Base-by-base conservation (phyloP, 805 yeast genomes). In the Nakazawaea anatomiae region DNA sequence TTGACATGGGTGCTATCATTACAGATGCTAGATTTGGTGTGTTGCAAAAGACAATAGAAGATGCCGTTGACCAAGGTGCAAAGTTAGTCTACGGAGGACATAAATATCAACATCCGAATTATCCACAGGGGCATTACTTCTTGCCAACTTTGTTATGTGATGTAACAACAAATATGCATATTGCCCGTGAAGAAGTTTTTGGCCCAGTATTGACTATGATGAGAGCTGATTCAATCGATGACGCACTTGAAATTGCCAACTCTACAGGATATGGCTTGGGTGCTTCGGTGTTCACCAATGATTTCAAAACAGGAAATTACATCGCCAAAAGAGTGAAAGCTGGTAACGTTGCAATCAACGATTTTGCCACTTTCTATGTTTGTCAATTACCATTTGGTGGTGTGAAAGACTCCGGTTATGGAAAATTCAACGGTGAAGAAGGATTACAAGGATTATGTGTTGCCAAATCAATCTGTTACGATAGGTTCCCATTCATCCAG, bases 381-480 rank as follows among this genome's bases (percentile, higher is more conserved):
- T 91, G 97, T 58, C 99, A 94, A 69, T 74, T 94, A 58, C 99
- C 99, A 34, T 94, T 94, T 69, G 99, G 99, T 50, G 99, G 99
- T 32, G 80, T 80, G 30, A 84, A 84, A 58, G 94, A 90, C 44
- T 87, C 96, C 5, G 99, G 99, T 0, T 94, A 90, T 63, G 99
- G 99, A 52, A 92, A 92, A 65, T 94, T 94, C 71, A 96, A 97
- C 27, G 99, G 99, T 44, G 96, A 86, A 64, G 99, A 94, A 73
- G 99, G 99, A 1, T 74, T 94, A 42, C 80, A 89, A 40, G 97
- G 97, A 0, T 72, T 94, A 43, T 92, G 98, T 65, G 76, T 83
- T 51, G 87, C 89, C 50, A 94, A 94, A 63, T 83, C 95, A 42
- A 80, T 94, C 4, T 90, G 96, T 54, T 86, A 79, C 72, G 98